Evolutionary conservation across 495 filamentous ascomycete genomes (phyloP).

Genomic region (Aspergillus bridgeri): DNA sequence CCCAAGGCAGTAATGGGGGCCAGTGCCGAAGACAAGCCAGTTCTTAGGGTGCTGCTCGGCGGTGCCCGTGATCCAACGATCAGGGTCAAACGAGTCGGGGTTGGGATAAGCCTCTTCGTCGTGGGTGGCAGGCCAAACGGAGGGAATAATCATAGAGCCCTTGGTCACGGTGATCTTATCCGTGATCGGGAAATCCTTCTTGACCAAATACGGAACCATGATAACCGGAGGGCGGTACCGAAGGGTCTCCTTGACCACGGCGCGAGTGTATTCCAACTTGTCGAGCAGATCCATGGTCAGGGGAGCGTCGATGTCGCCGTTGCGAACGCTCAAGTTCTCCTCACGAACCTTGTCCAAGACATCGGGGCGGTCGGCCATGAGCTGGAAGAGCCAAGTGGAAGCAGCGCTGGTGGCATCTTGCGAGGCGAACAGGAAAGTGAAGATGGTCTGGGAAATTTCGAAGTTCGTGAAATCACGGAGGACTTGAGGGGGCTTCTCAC

Average conservation of each 20-base stretch:
- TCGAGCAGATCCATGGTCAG: conserved; percentile 83
- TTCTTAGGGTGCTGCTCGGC: conserved; percentile 95
- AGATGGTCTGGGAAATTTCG: conserved; percentile 91
- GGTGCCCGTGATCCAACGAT: conserved; percentile 86
- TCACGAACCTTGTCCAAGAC: conserved; percentile 86
- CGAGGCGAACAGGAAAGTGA: conserved; percentile 97
- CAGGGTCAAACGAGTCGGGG: conserved; percentile 81
- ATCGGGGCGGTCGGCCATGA: conserved; percentile 90
- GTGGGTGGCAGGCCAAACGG: conserved; percentile 84
- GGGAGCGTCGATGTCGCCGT: conserved; percentile 68
- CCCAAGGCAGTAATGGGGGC: conserved; percentile 94
- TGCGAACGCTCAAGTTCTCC: conserved; percentile 77
- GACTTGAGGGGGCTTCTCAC: conserved; percentile 76
- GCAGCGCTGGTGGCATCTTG: conserved; percentile 96
- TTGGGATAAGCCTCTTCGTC: conserved; percentile 90
- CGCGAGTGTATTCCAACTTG: conserved; percentile 84
- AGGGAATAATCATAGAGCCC: conserved; percentile 91
- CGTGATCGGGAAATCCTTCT: conserved; percentile 93
- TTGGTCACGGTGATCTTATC: conserved; percentile 86
- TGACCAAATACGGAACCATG: conserved; percentile 95
- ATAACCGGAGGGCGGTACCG: conserved; percentile 95
- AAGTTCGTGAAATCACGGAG: conserved; percentile 86
- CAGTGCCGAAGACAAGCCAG: conserved; percentile 94
- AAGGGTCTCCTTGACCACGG: conserved; percentile 88
- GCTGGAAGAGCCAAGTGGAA: conserved; percentile 91